Base-by-base conservation (phyloP, 1,139 yeast genomes). In the Martiniozyma asiatica region DNA sequence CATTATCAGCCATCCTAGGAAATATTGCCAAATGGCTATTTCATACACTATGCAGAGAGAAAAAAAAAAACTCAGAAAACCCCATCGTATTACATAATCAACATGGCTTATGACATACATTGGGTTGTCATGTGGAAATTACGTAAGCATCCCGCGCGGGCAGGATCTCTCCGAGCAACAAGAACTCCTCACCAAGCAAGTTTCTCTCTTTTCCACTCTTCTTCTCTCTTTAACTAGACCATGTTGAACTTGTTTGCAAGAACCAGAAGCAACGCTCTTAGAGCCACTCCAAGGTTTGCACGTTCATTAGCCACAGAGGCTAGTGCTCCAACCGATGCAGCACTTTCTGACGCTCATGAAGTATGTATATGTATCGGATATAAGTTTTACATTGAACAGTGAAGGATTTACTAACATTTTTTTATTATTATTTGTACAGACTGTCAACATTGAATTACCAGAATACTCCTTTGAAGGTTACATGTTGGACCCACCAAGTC, bases 391-490 rank as follows among this genome's bases (percentile, higher is more conserved):
- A 6, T 8, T 18, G 13, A 15, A 14, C 15, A 26, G n/a, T n/a
- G 19, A 21, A 15, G 4, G n/a, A n/a, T 18, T 8, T 34, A 34
- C 37, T 34, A 31, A 32, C 38, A 30, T 17, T 11, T 7, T 12
- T 7, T 14, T 16, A 19, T 17, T 17, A 8, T 17, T 17, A 6
- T 17, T 11, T 5, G 13, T 6, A n/a, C 17, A 51, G 45, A 41
- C 43, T 24, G 71, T 70, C 31, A 47, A 58, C 36, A 65, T 77
- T 42, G 63, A 65, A 21, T 70, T 89, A 43, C 92, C 94, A 37
- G 82, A 74, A 32, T 58, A 69, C 29, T 75, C 94, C 7, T 87
- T 84, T 55, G 93, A 81, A 58, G 80, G 85, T 33, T 92, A 85
- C 67, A 65, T 79, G 59, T 58, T 92, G 45, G 93, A 80, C 16